A percentile compares a stretch with the other conserved stretches of the same genome.
These are phyloP conservation scores for Aspergillus tamarii DNA, from an alignment of 2,329 filamentous ascomycete species.

Conservation along the genomic window DNA sequence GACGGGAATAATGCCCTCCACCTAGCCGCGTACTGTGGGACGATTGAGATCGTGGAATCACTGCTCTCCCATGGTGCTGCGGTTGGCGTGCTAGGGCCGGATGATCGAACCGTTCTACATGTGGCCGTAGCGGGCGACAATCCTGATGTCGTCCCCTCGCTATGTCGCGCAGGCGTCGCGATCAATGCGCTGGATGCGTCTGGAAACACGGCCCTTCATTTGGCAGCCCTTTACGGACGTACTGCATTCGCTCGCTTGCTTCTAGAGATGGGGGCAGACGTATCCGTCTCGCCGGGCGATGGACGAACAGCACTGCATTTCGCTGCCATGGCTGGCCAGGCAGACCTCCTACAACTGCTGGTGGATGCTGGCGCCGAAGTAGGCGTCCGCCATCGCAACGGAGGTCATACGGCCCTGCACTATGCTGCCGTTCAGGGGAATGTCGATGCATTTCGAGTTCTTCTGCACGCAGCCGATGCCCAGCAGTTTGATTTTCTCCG, in stretches of 20 bases:
- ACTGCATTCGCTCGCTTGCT: not conserved
- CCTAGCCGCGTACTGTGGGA: not conserved
- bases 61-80: not conserved
- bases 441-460: conserved; percentile 1
- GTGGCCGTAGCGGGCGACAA: not conserved
- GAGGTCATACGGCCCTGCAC: conserved; percentile 2
- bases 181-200: not conserved
- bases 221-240: not conserved
- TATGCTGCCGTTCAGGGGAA: not conserved
- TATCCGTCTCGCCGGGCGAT: not conserved
- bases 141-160: not conserved
- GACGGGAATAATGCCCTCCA: not conserved
- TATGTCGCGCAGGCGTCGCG: conserved; percentile 1
- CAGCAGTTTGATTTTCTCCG: not conserved
- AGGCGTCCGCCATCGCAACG: not conserved
- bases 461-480: not conserved
- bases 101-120: conserved; percentile 1
- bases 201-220: not conserved
- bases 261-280: not conserved
- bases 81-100: not conserved
- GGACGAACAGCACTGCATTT: conserved; percentile 4
- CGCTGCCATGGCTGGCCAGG: not conserved
- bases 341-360: not conserved
- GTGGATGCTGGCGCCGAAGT: conserved; percentile 3
- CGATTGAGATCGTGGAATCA: not conserved